A percentile compares a stretch with the other conserved stretches of the same genome.
Evolutionary conservation across 2,329 filamentous ascomycete species (phyloP).

Genomic region (Colletotrichum tropicale): DNA sequence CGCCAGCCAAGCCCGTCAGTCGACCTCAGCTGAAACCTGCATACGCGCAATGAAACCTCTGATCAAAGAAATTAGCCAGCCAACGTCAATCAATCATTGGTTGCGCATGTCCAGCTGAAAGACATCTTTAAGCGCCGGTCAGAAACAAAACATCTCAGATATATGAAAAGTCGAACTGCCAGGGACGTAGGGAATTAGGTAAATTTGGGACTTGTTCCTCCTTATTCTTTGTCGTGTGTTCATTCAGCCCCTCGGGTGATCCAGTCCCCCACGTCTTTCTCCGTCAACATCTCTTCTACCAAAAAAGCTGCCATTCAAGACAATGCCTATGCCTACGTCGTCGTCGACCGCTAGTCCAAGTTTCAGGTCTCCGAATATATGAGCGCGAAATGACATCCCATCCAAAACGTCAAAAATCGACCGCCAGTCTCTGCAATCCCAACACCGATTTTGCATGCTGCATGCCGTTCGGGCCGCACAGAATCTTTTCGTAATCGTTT

Average conservation of each 20-base stretch:
- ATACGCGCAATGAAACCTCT: neutral
- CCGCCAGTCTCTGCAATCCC: neutral
- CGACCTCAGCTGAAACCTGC: neutral
- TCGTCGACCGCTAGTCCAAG: neutral
- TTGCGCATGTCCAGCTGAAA: neutral
- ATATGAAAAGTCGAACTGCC: neutral
- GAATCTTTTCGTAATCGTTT: neutral
- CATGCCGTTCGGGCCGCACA: neutral
- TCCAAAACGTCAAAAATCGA: neutral
- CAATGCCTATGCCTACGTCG: neutral
- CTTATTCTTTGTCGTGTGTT: neutral
- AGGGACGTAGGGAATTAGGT: slow-evolving; percentile 8
- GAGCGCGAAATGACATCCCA: neutral
- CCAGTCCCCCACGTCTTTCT: neutral
- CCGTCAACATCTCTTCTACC: neutral
- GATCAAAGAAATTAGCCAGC: neutral
- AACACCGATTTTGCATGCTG: slow-evolving; percentile 1
- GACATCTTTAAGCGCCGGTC: neutral
- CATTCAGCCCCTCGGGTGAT: neutral
- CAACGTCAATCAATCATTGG: neutral
- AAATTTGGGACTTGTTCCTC: slow-evolving; percentile 4
- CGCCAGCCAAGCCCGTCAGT: neutral
- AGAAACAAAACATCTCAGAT: neutral
- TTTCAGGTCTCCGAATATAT: neutral
- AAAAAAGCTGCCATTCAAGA: neutral